Percentiles rank a stretch among this genome's conserved stretches.
phyloP scores from a whole-genome alignment of 2,329 filamentous ascomycete genomes.

The Colletotrichum sansevieriae region DNA sequence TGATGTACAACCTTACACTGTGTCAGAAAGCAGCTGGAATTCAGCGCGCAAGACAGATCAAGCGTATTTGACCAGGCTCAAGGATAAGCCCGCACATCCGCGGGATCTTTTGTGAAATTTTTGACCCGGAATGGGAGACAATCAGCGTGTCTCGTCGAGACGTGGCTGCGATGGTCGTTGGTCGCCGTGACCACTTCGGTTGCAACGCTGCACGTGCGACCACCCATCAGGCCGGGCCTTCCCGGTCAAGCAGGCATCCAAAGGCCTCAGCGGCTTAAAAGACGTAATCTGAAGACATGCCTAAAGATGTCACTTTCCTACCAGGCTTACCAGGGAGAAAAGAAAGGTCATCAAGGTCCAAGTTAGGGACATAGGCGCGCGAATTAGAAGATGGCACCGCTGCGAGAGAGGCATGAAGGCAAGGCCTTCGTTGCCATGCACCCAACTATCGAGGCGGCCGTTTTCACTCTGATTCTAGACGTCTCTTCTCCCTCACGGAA shows the following conservation, averaged over 20 bases:
- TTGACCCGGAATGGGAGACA: not conserved
- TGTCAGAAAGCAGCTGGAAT: too few species aligned
- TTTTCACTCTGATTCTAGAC: not conserved
- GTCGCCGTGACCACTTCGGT: not conserved
- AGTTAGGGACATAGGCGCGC: not conserved
- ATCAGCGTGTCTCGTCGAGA: not conserved
- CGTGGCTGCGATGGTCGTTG: not conserved
- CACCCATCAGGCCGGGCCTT: not conserved
- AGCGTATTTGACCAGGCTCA: too few species aligned
- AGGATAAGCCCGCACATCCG: too few species aligned
- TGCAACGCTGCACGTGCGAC: not conserved
- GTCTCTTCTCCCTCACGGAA: not conserved
- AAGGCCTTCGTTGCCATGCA: not conserved
- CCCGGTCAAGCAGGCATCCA: not conserved
- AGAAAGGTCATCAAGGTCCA: not conserved
- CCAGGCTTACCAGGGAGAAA: not conserved
- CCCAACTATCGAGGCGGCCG: not conserved
- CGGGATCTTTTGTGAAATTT: not conserved
- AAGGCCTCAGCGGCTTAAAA: not conserved
- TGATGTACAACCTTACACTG: too few species aligned
- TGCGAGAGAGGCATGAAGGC: not conserved
- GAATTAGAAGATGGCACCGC: not conserved
- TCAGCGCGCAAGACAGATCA: too few species aligned
- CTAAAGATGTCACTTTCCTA: not conserved
- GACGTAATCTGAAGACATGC: not conserved